phyloP scores from a whole-genome alignment of 1,139 yeast genomes.

The Kodamaea sp. region DNA sequence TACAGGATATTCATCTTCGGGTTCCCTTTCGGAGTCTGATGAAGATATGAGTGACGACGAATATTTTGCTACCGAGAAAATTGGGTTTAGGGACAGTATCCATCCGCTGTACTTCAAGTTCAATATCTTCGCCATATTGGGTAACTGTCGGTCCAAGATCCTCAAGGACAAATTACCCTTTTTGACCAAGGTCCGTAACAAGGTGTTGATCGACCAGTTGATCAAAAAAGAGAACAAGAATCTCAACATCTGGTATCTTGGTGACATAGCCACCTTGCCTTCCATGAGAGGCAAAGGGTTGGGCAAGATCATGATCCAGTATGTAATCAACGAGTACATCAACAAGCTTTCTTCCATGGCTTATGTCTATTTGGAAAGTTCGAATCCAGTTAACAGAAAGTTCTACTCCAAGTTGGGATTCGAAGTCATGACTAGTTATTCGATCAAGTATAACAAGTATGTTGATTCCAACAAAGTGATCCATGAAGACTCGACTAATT shows the following conservation, averaged over 20 bases:
- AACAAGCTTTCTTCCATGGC: slow-evolving; percentile 12
- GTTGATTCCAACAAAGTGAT: slow-evolving; percentile 22
- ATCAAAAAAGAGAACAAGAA: slow-evolving; percentile 13
- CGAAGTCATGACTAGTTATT: slow-evolving; percentile 44
- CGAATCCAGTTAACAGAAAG: slow-evolving; percentile 51
- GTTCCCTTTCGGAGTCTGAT: slow-evolving; percentile 14
- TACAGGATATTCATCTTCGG: slow-evolving; percentile 20
- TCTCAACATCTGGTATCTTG: slow-evolving; percentile 38
- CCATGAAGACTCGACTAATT: slow-evolving; percentile 21
- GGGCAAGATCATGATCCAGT: slow-evolving; percentile 36
- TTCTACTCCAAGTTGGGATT: slow-evolving; percentile 53
- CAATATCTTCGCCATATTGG: slow-evolving; percentile 34
- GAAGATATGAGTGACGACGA: slow-evolving; percentile 18
- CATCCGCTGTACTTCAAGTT: slow-evolving; percentile 36
- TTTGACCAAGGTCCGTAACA: slow-evolving; percentile 34
- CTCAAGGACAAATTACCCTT: slow-evolving; percentile 37
- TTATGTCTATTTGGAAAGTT: slow-evolving; percentile 45
- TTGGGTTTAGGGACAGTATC: slow-evolving; percentile 22
- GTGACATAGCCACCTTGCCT: slow-evolving; percentile 43
- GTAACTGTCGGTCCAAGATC: slow-evolving; percentile 37
- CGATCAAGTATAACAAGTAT: slow-evolving; percentile 31
- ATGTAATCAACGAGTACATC: slow-evolving; percentile 20
- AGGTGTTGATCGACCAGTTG: slow-evolving; percentile 19
- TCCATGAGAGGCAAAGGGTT: slow-evolving; percentile 43
- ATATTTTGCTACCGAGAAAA: slow-evolving; percentile 18